These are phyloP conservation scores for Phytophthora multivora DNA, from an alignment of 352 stramenopile species.

Conservation along the genomic window DNA sequence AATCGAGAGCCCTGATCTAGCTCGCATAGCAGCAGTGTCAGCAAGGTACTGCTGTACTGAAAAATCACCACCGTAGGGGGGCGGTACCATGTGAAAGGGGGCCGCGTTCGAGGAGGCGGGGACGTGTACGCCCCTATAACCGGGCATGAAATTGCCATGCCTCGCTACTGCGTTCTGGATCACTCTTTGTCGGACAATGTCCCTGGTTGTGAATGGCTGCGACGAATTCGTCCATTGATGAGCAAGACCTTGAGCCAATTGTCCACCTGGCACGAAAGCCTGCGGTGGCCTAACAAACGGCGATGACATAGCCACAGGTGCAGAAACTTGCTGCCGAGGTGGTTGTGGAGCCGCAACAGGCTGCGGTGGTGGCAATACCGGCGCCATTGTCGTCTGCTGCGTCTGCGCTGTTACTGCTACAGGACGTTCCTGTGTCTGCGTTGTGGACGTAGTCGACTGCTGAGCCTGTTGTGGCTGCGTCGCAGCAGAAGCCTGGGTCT, in stretches of 20 bases:
- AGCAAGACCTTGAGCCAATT: constrained; percentile 5
- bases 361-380: constrained; percentile 4
- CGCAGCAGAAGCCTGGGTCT: too few relatives aligned
- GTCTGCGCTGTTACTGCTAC: not conserved
- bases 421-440: not conserved
- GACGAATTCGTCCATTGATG: constrained; percentile 19
- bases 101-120: constrained; percentile 1
- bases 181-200: constrained; percentile 22
- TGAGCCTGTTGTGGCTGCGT: too few relatives aligned
- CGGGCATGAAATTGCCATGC: constrained; percentile 17
- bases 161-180: constrained; percentile 18
- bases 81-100: not conserved
- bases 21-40: constrained; percentile 9
- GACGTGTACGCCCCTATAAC: constrained; percentile 13
- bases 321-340: not conserved
- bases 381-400: not conserved
- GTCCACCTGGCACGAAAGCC: not conserved
- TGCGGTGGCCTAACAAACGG: constrained; percentile 14
- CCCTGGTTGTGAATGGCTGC: constrained; percentile 11
- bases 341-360: not conserved
- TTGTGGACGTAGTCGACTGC: too few relatives aligned
- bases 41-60: constrained; percentile 8
- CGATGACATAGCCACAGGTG: constrained; percentile 3
- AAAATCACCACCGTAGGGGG: not conserved
- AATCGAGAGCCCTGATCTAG: not conserved